These are phyloP conservation scores for Rhododendron mucronatum DNA, from an alignment of 148 eudicot species.

Conservation along the genomic window DNA sequence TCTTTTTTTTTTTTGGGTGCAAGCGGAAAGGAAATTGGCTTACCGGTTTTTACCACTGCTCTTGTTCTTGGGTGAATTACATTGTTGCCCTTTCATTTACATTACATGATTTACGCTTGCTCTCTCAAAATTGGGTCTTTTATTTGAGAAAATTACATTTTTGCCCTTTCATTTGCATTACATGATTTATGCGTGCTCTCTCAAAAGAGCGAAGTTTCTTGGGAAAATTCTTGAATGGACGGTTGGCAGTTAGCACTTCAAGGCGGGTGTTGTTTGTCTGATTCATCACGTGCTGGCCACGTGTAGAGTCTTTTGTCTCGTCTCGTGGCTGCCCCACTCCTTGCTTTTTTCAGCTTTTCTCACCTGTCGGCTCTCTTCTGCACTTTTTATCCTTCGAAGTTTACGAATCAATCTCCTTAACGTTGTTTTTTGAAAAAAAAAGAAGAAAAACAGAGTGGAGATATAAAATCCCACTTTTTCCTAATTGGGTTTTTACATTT, in stretches of 20 bases:
- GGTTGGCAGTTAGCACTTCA: background rate
- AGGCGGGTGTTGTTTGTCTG: background rate
- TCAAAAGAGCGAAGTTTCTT: background rate
- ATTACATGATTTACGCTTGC: background rate
- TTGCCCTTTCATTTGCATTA: background rate
- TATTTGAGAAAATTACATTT: background rate
- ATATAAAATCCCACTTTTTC: background rate
- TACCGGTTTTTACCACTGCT: no score
- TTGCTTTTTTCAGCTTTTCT: background rate
- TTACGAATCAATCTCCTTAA: background rate
- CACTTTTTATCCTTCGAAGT: background rate
- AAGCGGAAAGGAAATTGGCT: no score
- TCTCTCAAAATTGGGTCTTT: background rate
- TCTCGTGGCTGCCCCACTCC: background rate
- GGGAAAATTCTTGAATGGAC: background rate
- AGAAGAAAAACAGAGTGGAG: background rate
- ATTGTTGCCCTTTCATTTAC: background rate
- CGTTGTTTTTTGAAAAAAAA: no score
- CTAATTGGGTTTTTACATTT: background rate
- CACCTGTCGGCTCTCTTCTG: background rate
- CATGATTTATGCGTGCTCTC: background rate
- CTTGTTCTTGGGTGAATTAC: background rate
- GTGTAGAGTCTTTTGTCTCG: background rate
- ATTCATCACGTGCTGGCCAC: conserved; percentile 1
- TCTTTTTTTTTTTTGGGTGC: no score